Conservation (phyloP, 805 yeast species). For the Ogataea nakhonphanomensis region DNA sequence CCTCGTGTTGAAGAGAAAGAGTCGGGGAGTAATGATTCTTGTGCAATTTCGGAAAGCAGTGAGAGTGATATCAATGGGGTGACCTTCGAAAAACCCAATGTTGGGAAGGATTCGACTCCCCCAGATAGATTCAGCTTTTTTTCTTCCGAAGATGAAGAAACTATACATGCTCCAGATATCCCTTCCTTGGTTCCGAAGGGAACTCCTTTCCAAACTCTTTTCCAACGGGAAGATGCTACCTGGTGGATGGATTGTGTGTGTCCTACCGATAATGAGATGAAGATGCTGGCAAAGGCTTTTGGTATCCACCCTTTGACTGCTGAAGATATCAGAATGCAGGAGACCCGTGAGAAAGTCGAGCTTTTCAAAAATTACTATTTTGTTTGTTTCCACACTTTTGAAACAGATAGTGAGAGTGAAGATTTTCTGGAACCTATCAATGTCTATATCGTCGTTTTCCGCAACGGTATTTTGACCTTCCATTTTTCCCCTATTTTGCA, state of each 20-base stretch:
- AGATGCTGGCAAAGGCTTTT: constrained; percentile 84
- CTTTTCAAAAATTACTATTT: constrained; percentile 85
- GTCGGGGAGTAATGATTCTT: constrained; percentile 10
- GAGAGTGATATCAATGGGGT: constrained; percentile 17
- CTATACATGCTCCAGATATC: constrained; percentile 85
- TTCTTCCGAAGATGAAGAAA: constrained; percentile 76
- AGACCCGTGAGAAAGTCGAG: constrained; percentile 96
- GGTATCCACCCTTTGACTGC: constrained; percentile 98
- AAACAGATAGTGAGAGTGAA: constrained; percentile 74
- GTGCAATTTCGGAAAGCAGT: constrained; percentile 13
- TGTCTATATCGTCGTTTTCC: constrained; percentile 69
- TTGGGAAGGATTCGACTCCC: constrained; percentile 27
- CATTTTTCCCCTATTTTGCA: constrained; percentile 67
- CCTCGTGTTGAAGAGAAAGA: constrained; percentile 38
- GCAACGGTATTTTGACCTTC: constrained; percentile 64
- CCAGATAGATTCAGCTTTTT: constrained; percentile 86
- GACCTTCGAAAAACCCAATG: constrained; percentile 19
- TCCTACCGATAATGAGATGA: constrained; percentile 95
- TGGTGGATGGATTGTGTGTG: constrained; percentile 97
- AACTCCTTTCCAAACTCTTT: constrained; percentile 63
- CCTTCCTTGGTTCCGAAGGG: constrained; percentile 70
- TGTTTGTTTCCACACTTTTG: constrained; percentile 96
- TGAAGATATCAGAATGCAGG: constrained; percentile 95
- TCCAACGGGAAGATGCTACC: constrained; percentile 67
- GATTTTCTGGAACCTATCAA: constrained; percentile 81